phyloP scores from a whole-genome alignment of 169 alveolate species.

The Besnoitia besnoiti region DNA sequence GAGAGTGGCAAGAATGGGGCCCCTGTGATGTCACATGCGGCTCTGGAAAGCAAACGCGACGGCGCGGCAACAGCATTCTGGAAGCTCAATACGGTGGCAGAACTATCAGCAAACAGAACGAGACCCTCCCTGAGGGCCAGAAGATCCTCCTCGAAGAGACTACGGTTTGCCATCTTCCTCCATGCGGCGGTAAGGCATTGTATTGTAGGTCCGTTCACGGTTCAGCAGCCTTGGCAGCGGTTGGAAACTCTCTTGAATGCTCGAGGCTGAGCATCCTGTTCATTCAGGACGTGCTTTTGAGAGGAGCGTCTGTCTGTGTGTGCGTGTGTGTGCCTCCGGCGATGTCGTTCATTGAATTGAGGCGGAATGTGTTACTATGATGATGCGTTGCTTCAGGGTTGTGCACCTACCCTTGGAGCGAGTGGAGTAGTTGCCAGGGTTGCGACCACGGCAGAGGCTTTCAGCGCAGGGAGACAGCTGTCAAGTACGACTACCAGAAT shows the following conservation, averaged over 20 bases:
- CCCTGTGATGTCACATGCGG: constrained; percentile 74
- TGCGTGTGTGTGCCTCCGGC: no score
- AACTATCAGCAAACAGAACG: constrained; percentile 58
- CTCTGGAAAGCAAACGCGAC: constrained; percentile 64
- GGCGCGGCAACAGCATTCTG: constrained; percentile 40
- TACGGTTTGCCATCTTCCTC: not conserved
- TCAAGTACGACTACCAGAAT: constrained; percentile 42
- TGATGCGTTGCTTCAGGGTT: constrained; percentile 36
- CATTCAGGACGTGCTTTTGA: no score
- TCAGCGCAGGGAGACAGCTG: constrained; percentile 22
- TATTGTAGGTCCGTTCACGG: not conserved
- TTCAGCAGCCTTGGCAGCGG: no score
- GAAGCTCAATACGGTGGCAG: constrained; percentile 60
- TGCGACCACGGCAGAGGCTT: constrained; percentile 25
- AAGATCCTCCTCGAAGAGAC: not conserved
- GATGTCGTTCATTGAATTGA: no score
- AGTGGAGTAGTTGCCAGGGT: constrained; percentile 44
- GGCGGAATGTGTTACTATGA: not conserved
- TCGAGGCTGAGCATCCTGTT: no score
- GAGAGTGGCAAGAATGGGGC: constrained; percentile 74
- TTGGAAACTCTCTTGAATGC: no score
- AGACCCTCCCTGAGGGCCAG: not conserved
- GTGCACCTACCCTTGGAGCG: constrained; percentile 59
- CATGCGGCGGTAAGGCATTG: constrained; percentile 47
- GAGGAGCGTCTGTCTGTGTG: no score